Evolutionary conservation across 2,329 filamentous ascomycete genomes (phyloP), one percentile per base, ranked within the genome.

Genomic region (Talaromyces sp.): DNA sequence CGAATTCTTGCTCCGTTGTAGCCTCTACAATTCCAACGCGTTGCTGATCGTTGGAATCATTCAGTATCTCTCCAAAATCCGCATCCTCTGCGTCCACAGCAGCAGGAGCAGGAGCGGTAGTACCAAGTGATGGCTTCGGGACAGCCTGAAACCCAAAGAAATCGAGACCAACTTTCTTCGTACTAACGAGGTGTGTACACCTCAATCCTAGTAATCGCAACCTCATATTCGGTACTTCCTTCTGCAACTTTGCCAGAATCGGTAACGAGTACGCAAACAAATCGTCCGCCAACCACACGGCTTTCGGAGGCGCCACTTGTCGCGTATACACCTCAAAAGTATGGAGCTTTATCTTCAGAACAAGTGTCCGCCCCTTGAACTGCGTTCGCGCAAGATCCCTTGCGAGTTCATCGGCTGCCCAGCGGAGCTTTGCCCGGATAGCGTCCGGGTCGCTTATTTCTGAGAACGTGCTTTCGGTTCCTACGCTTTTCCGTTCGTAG

Each of bases 311-410:
- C 3, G 90, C 85, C 5, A 86, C 84, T 72, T 99, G 95, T 35
- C 95, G 83, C 0, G 93, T 96, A 58, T 91, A 84, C 21, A 97
- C 90, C 74, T 98, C 93, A 69, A 93, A 99, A 0, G 92, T 96
- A 73, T 97, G 91, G 7, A 98, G 79, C 73, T 99, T 99, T 67
- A 97, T 84, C 75, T 99, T 99, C 39, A 99, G 79, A 23, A 92
- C 91, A 1, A 99, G 79, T 0, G 93, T 98, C n/a, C 92, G 86
- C 0, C 93, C 93, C 75, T 93, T 96, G 76, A 91, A 91, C 66
- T 91, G 85, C 1, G 91, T 91, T 28, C 86, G 84, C 63, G 83
- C 82, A 78, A 98, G 82, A 70, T 98, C 93, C 67, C 90, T 89
- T 72, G 96, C 92, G 3, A 99, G 80, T 66, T 96, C 92, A 66